A percentile compares a stretch with the other conserved stretches of the same genome.
Conservation (phyloP, 169 alveolate genomes). For the Plasmodium vivax region DNA sequence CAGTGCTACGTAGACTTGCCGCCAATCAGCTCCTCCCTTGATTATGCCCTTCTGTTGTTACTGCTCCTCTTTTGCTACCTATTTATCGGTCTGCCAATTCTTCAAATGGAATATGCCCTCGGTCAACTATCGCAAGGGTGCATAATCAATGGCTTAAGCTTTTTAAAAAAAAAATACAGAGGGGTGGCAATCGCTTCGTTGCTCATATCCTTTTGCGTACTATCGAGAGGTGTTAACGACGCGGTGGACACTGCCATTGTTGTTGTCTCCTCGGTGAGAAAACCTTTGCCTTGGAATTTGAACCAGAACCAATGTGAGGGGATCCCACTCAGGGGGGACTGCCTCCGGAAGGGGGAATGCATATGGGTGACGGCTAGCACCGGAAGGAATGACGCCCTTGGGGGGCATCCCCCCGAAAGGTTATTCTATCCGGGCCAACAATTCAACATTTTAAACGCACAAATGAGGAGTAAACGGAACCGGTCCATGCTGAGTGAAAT, state of each 20-base stretch:
- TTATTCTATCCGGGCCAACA: background rate
- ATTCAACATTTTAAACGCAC: background rate
- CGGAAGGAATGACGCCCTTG: background rate
- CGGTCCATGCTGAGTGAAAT: background rate
- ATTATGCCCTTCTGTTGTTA: background rate
- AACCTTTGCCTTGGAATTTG: conserved; percentile 50
- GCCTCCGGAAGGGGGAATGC: conserved; percentile 23
- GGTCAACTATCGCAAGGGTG: conserved; percentile 72
- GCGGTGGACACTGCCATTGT: conserved; percentile 12
- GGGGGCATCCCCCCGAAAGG: background rate
- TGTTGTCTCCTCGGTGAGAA: background rate
- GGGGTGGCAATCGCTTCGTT: conserved; percentile 46
- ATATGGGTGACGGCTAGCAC: conserved; percentile 9
- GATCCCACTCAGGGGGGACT: background rate
- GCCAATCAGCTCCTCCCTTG: conserved; percentile 8
- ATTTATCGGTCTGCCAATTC: conserved; percentile 57
- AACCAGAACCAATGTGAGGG: conserved; percentile 7
- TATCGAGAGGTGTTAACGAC: conserved; percentile 18
- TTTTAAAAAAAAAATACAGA: conserved; percentile 46
- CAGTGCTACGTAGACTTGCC: conserved; percentile 66
- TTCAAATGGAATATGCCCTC: conserved; percentile 57
- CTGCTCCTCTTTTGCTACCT: conserved; percentile 27
- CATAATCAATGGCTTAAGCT: conserved; percentile 35
- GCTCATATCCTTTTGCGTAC: conserved; percentile 4
- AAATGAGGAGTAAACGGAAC: background rate